phyloP scores from a whole-genome alignment of 768 basidiomycete genomes.

The Amanita thiersii region DNA sequence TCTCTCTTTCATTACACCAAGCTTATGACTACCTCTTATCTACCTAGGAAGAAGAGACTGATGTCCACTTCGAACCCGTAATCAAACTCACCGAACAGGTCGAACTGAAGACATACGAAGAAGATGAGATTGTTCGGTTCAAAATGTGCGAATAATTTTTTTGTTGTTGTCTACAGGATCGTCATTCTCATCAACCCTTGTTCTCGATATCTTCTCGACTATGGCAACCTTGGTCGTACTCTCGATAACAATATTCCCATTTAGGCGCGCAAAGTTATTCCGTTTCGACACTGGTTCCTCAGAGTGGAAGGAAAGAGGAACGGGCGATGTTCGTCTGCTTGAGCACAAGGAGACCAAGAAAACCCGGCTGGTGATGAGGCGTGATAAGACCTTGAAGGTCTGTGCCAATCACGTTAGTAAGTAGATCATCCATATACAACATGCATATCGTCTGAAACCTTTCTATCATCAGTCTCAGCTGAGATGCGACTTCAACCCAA shows the following conservation, averaged over 20 bases:
- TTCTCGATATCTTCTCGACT: constrained; percentile 11
- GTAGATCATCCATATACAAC: constrained; percentile 23
- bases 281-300: constrained; percentile 70
- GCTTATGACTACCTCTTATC: constrained; percentile 12
- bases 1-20: constrained; percentile 9
- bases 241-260: constrained; percentile 9
- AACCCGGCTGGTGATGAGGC: constrained; percentile 95
- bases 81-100: constrained; percentile 95
- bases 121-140: constrained; percentile 88
- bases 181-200: constrained; percentile 21
- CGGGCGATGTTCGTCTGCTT: constrained; percentile 90
- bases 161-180: constrained; percentile 24
- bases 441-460: not conserved
- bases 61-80: constrained; percentile 92
- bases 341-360: constrained; percentile 86
- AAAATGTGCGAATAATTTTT: constrained; percentile 72
- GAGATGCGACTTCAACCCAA: constrained; percentile 97
- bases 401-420: constrained; percentile 95
- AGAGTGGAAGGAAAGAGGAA: constrained; percentile 99
- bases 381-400: constrained; percentile 99
- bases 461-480: constrained; percentile 50
- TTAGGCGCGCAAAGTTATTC: constrained; percentile 96
- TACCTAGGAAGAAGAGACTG: constrained; percentile 66
- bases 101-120: constrained; percentile 91
- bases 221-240: constrained; percentile 3